These are phyloP conservation scores for Cercospora zeina DNA, from an alignment of 2,329 filamentous ascomycete species.

Conservation along the genomic window DNA sequence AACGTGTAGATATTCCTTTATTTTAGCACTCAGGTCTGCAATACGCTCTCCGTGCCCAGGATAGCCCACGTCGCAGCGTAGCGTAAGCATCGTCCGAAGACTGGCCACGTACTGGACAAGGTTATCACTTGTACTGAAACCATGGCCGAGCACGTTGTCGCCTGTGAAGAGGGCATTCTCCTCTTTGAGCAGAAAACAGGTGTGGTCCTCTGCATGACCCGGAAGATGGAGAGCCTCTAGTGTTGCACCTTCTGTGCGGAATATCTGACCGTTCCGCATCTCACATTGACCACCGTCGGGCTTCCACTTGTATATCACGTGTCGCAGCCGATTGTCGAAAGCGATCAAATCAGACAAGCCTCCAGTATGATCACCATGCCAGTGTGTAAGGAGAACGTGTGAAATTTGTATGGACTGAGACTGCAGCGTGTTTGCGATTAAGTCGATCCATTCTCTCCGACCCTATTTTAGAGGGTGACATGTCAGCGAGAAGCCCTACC, in stretches of 20 bases:
- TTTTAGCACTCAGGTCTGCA: slow-evolving; percentile 34
- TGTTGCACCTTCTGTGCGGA: slow-evolving; percentile 45
- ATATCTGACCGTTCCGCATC: slow-evolving; percentile 44
- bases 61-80: slow-evolving; percentile 46
- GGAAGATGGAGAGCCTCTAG: slow-evolving; percentile 42
- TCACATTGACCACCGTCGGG: slow-evolving; percentile 38
- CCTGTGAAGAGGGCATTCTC: slow-evolving; percentile 45
- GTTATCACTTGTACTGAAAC: slow-evolving; percentile 45
- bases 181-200: slow-evolving; percentile 42
- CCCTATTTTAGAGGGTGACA: slow-evolving; percentile 23
- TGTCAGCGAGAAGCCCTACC: no score
- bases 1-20: no score
- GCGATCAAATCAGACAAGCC: slow-evolving; percentile 45
- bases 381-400: slow-evolving; percentile 49
- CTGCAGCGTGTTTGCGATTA: slow-evolving; percentile 41
- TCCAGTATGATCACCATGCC: slow-evolving; percentile 50
- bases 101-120: slow-evolving; percentile 43
- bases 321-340: slow-evolving; percentile 36
- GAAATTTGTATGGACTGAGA: slow-evolving; percentile 41
- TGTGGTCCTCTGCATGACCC: slow-evolving; percentile 42
- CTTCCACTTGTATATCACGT: slow-evolving; percentile 43
- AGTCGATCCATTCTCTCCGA: slow-evolving; percentile 39
- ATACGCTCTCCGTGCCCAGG: slow-evolving; percentile 51
- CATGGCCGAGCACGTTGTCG: slow-evolving; percentile 45
- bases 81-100: slow-evolving; percentile 40